Percentiles rank a stretch among this genome's conserved stretches.
These are phyloP conservation scores for Leccinum aurantiacum DNA, from an alignment of 768 basidiomycete genomes.

Conservation along the genomic window DNA sequence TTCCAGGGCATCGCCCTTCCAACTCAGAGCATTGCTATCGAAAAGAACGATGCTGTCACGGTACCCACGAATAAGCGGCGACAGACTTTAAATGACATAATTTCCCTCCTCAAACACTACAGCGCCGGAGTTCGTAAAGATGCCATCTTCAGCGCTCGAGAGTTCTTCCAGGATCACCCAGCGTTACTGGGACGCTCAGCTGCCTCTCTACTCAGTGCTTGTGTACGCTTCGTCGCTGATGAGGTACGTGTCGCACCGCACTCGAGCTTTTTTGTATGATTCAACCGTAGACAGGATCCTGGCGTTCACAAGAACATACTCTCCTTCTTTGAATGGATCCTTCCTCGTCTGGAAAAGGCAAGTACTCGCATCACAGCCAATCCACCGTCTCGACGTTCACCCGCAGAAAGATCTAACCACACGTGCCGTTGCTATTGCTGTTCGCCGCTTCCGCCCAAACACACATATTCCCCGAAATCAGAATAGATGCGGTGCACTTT, in stretches of 20 bases:
- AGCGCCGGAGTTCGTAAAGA: constrained; percentile 74
- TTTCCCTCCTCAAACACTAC: constrained; percentile 82
- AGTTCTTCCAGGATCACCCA: constrained; percentile 66
- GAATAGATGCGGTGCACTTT: constrained; percentile 84
- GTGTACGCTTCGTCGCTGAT: constrained; percentile 75
- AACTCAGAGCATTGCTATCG: constrained; percentile 68
- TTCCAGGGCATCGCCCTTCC: constrained; percentile 78
- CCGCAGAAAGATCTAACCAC: constrained; percentile 71
- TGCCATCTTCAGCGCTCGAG: constrained; percentile 70
- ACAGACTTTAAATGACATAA: constrained; percentile 72
- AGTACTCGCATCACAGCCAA: constrained; percentile 11
- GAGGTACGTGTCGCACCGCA: constrained; percentile 52
- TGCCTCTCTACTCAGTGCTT: constrained; percentile 55
- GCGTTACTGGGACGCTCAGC: constrained; percentile 52
- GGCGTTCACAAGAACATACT: constrained; percentile 73
- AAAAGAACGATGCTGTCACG: constrained; percentile 44
- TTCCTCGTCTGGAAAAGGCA: constrained; percentile 63
- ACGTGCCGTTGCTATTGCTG: constrained; percentile 72
- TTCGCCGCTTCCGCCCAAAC: constrained; percentile 91
- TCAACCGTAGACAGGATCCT: constrained; percentile 56
- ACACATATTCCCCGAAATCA: constrained; percentile 93
- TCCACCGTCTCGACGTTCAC: constrained; percentile 10
- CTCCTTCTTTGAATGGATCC: constrained; percentile 69
- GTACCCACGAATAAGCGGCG: constrained; percentile 76
- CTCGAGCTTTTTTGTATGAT: not conserved